A percentile compares a stretch with the other conserved stretches of the same genome.
Conservation (phyloP, 208 protist species). For the Tetramitus jugosus region DNA sequence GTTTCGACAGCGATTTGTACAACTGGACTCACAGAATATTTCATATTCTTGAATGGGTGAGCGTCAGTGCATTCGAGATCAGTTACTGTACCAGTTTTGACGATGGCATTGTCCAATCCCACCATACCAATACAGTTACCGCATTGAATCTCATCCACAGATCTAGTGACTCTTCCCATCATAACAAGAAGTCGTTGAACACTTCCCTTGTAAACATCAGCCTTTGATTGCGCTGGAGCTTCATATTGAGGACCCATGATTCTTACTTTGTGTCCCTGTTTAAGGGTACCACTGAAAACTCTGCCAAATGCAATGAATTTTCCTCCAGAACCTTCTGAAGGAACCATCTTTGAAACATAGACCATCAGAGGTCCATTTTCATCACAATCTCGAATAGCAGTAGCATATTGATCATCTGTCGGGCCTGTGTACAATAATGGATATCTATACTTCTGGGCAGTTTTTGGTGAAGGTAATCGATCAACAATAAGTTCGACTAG, state of each 20-base stretch:
- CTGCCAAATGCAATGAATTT: constrained; percentile 50
- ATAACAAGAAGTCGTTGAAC: constrained; percentile 45
- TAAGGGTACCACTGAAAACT: constrained; percentile 54
- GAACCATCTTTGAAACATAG: constrained; percentile 26
- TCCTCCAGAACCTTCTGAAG: neutral
- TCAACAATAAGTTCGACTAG: constrained; percentile 15
- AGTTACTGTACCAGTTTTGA: constrained; percentile 54
- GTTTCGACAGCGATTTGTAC: constrained; percentile 50
- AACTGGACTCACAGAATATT: constrained; percentile 45
- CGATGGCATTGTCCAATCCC: constrained; percentile 45
- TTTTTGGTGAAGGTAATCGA: constrained; percentile 18
- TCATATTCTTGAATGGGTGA: constrained; percentile 42
- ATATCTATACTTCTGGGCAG: constrained; percentile 11
- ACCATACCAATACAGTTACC: constrained; percentile 50
- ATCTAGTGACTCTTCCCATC: constrained; percentile 36
- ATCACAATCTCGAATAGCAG: constrained; percentile 20
- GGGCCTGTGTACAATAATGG: constrained; percentile 9
- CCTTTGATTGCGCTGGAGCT: no score
- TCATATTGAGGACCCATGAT: constrained; percentile 45
- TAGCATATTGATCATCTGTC: neutral
- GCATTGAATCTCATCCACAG: constrained; percentile 41
- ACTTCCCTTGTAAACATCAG: constrained; percentile 36
- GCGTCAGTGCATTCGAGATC: constrained; percentile 24
- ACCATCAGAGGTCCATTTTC: constrained; percentile 18
- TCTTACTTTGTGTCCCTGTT: constrained; percentile 35